phyloP scores from a whole-genome alignment of 108 stramenopile species.

The Asterionellopsis glacialis region DNA sequence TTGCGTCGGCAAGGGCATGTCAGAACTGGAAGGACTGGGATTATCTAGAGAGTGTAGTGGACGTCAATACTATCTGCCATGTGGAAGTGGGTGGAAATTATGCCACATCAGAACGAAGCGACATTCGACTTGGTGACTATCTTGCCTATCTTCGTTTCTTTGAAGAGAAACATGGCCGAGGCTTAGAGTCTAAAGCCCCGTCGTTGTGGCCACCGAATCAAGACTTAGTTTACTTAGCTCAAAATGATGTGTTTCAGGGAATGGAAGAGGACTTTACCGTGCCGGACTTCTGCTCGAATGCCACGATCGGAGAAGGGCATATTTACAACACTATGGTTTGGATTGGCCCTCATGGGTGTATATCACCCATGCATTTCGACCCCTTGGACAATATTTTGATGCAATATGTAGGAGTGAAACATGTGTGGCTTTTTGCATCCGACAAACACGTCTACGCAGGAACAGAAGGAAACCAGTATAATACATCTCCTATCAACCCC shows the following conservation, averaged over 20 bases:
- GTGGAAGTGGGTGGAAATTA: slow-evolving; percentile 70
- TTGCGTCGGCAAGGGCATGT: slow-evolving; percentile 29
- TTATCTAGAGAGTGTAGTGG: slow-evolving; percentile 38
- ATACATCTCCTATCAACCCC: slow-evolving; percentile 66
- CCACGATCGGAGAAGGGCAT: slow-evolving; percentile 48
- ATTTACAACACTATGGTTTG: slow-evolving; percentile 69
- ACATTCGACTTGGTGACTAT: slow-evolving; percentile 52
- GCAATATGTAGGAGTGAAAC: slow-evolving; percentile 67
- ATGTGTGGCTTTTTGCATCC: slow-evolving; percentile 39
- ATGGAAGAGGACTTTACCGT: slow-evolving; percentile 47
- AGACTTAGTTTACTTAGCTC: slow-evolving; percentile 73
- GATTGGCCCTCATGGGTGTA: slow-evolving; percentile 64
- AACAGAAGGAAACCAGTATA: slow-evolving; percentile 59
- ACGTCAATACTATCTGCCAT: slow-evolving; percentile 24
- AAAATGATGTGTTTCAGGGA: slow-evolving; percentile 54
- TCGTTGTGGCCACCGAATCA: slow-evolving; percentile 2
- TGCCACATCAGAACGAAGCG: slow-evolving; percentile 19
- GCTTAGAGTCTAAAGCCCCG: slow-evolving; percentile 11
- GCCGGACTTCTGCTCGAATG: slow-evolving; percentile 45
- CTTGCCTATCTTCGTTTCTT: slow-evolving; percentile 55
- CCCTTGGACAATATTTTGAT: slow-evolving; percentile 77
- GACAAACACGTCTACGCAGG: slow-evolving; percentile 37
- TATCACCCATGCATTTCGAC: slow-evolving; percentile 78
- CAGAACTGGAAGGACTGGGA: slow-evolving; percentile 44
- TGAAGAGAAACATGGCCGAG: slow-evolving; percentile 34